Evolutionary conservation across 1,139 yeast genomes (phyloP).

Genomic region (Lodderomyces elongisporus): DNA sequence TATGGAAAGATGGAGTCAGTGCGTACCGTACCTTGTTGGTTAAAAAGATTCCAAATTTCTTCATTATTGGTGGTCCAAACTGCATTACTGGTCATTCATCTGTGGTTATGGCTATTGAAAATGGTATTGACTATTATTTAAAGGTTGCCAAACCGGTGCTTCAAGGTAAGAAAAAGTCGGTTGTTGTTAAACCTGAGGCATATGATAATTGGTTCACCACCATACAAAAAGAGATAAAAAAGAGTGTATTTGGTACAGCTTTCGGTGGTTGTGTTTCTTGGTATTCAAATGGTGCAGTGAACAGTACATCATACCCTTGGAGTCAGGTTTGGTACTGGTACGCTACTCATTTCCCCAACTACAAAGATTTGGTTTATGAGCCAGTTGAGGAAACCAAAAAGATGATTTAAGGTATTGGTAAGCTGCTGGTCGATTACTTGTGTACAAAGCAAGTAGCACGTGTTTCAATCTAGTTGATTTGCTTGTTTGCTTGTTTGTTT

Average conservation of each 20-base stretch:
- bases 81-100: slow-evolving; percentile 43
- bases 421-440: too few species aligned
- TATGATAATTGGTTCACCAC: slow-evolving; percentile 34
- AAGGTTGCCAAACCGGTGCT: slow-evolving; percentile 27
- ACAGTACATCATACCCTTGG: slow-evolving; percentile 36
- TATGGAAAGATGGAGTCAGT: slow-evolving; percentile 33
- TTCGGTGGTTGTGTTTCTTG: slow-evolving; percentile 45
- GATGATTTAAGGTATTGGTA: not conserved
- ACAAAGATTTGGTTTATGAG: slow-evolving; percentile 23
- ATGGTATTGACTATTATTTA: slow-evolving; percentile 24
- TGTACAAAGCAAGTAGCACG: too few species aligned
- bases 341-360: slow-evolving; percentile 24
- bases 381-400: slow-evolving; percentile 6
- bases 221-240: slow-evolving; percentile 24
- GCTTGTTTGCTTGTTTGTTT: too few species aligned
- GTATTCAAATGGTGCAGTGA: slow-evolving; percentile 28
- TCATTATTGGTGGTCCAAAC: slow-evolving; percentile 39
- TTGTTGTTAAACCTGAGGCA: slow-evolving; percentile 28
- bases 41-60: slow-evolving; percentile 34
- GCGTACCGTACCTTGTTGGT: slow-evolving; percentile 36
- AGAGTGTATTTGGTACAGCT: slow-evolving; percentile 34
- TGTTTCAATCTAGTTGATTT: too few species aligned
- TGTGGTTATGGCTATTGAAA: slow-evolving; percentile 40
- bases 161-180: slow-evolving; percentile 25
- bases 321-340: slow-evolving; percentile 34